Evolutionary conservation across 2,329 filamentous ascomycete genomes (phyloP).

Genomic region (Penicillium sp.): DNA sequence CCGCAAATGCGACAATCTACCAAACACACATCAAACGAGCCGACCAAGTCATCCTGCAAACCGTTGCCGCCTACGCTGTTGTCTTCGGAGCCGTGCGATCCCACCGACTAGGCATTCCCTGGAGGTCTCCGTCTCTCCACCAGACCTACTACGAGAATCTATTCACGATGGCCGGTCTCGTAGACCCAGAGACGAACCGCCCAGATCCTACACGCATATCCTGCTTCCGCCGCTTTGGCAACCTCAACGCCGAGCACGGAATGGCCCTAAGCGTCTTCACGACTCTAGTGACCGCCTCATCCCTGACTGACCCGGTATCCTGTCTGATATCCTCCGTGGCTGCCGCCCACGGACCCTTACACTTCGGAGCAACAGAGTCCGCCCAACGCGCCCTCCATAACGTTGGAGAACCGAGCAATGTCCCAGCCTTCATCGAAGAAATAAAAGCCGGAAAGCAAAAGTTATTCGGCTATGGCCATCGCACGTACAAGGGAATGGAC

Average conservation of each 20-base stretch:
- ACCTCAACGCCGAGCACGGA: conserved; percentile 52
- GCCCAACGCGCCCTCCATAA: conserved; percentile 40
- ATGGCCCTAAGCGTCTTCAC: conserved; percentile 51
- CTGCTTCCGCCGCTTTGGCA: conserved; percentile 47
- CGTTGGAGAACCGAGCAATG: conserved; percentile 21
- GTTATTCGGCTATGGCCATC: conserved; percentile 28
- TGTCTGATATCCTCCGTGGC: conserved; percentile 47
- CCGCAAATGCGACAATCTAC: conserved; percentile 18
- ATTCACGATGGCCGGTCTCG: conserved; percentile 47
- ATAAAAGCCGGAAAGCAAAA: conserved; percentile 23
- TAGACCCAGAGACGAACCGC: conserved; percentile 41
- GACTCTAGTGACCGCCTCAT: conserved; percentile 49
- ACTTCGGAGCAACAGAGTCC: conserved; percentile 52
- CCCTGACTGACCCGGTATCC: conserved; percentile 48
- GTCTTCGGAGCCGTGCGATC: conserved; percentile 21
- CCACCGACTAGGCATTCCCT: conserved; percentile 20
- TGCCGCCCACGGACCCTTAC: conserved; percentile 50
- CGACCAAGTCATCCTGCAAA: conserved; percentile 21
- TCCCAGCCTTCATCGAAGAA: conserved; percentile 23
- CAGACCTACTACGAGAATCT: conserved; percentile 50
- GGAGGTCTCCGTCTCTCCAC: conserved; percentile 25
- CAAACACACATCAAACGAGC: conserved; percentile 14
- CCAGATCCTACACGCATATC: conserved; percentile 42
- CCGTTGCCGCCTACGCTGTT: conserved; percentile 22
- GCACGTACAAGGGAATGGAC: conserved; percentile 26